These are phyloP conservation scores for Ulmus americana DNA, from an alignment of 331 rosid genomes.

Conservation along the genomic window DNA sequence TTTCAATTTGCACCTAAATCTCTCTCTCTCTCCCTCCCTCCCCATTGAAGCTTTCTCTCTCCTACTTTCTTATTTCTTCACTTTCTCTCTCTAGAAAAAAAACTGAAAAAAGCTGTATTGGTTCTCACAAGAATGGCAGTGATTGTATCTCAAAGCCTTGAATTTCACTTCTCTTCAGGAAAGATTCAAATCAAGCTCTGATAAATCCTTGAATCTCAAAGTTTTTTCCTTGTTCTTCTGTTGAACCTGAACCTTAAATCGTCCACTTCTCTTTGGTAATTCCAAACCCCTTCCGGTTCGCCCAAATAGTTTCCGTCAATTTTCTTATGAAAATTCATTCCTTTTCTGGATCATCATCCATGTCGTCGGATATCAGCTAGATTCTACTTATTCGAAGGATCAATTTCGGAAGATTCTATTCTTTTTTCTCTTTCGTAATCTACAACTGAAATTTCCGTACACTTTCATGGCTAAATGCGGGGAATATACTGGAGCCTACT, in stretches of 20 bases:
- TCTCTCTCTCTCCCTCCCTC: constrained; percentile 20
- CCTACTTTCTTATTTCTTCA: constrained; percentile 6
- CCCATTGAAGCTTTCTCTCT: constrained; percentile 31
- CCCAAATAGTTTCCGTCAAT: neutral
- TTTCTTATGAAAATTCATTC: neutral
- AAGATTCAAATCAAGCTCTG: constrained; percentile 1
- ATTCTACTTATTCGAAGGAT: constrained; percentile 1
- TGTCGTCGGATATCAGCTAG: constrained; percentile 90
- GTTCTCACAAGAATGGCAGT: constrained; percentile 21
- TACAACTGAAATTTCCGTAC: neutral
- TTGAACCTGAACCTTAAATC: constrained; percentile 7
- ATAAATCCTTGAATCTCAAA: constrained; percentile 15
- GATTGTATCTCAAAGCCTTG: constrained; percentile 31
- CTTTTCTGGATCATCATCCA: constrained; percentile 34
- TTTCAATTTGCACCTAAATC: constrained; percentile 27
- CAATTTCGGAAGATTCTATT: neutral
- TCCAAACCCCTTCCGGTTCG: neutral
- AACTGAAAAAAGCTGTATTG: constrained; percentile 20
- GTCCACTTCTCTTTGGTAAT: neutral
- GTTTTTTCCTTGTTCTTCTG: neutral
- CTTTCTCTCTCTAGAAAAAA: constrained; percentile 16
- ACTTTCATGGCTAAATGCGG: constrained; percentile 28
- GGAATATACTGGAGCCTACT: constrained; percentile 6
- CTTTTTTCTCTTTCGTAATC: neutral
- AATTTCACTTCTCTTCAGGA: constrained; percentile 19